Conservation (phyloP, 495 filamentous ascomycete genomes). For the Lepidopterella palustris region DNA sequence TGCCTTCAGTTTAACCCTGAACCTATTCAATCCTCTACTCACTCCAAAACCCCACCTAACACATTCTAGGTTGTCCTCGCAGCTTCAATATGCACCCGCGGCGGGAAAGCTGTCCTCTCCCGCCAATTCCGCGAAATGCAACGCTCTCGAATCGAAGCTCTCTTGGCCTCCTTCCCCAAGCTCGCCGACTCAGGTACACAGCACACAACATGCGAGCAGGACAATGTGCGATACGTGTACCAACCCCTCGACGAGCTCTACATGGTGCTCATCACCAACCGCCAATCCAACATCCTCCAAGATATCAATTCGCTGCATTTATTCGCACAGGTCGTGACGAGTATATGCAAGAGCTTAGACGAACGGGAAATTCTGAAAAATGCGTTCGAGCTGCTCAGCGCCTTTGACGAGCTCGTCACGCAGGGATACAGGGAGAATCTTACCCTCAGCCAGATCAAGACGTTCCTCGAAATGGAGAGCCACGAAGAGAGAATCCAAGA, state of each 20-base stretch:
- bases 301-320: constrained; percentile 97
- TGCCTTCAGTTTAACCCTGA: background rate
- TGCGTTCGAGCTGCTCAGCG: constrained; percentile 90
- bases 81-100: constrained; percentile 96
- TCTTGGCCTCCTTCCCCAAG: constrained; percentile 94
- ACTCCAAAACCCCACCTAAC: background rate
- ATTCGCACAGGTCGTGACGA: constrained; percentile 93
- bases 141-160: constrained; percentile 88
- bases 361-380: constrained; percentile 90
- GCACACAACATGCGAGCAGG: constrained; percentile 95
- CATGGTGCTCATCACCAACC: constrained; percentile 99
- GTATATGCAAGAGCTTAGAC: constrained; percentile 91
- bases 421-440: constrained; percentile 93
- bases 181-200: constrained; percentile 90
- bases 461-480: constrained; percentile 97
- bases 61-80: constrained; percentile 80
- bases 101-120: constrained; percentile 93
- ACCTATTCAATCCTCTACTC: background rate
- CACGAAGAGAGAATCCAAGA: constrained; percentile 98
- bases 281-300: constrained; percentile 97
- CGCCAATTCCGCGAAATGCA: constrained; percentile 96
- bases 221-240: constrained; percentile 99
- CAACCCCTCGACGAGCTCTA: constrained; percentile 98
- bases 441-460: constrained; percentile 91
- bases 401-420: constrained; percentile 94